phyloP scores from a whole-genome alignment of 2,329 filamentous ascomycete species.

The Albifimbria verrucaria region DNA sequence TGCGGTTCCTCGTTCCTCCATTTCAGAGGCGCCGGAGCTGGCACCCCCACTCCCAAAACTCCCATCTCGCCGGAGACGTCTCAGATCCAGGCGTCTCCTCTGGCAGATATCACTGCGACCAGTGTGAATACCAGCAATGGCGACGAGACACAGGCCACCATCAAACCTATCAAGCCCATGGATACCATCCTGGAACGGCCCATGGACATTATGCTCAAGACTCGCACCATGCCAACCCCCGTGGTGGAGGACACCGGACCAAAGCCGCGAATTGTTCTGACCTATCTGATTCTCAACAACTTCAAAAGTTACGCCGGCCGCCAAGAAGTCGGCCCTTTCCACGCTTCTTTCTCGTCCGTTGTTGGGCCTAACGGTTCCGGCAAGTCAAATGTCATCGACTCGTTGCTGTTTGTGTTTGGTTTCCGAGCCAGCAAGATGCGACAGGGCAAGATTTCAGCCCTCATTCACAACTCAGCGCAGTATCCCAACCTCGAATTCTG shows the following conservation, averaged over 20 bases:
- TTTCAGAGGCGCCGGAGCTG: slow-evolving; percentile 36
- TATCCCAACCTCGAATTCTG: slow-evolving; percentile 84
- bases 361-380: slow-evolving; percentile 97
- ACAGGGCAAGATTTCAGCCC: slow-evolving; percentile 94
- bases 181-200: slow-evolving; percentile 80
- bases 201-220: slow-evolving; percentile 91
- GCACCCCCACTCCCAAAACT: slow-evolving; percentile 44
- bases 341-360: slow-evolving; percentile 94
- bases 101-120: slow-evolving; percentile 70
- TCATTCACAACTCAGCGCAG: slow-evolving; percentile 94
- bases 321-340: slow-evolving; percentile 94
- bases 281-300: slow-evolving; percentile 86
- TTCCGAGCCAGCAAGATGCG: slow-evolving; percentile 99
- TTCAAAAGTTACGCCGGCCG: slow-evolving; percentile 98
- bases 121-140: slow-evolving; percentile 49
- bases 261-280: slow-evolving; percentile 87
- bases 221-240: slow-evolving; percentile 65
- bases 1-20: slow-evolving; percentile 37
- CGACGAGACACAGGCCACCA: slow-evolving; percentile 34
- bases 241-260: slow-evolving; percentile 73
- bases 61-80: slow-evolving; percentile 56
- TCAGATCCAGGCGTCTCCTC: slow-evolving; percentile 50
- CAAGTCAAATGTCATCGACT: slow-evolving; percentile 99
- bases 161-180: slow-evolving; percentile 72
- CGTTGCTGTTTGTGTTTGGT: slow-evolving; percentile 96